phyloP scores from a whole-genome alignment of 768 basidiomycete species.

The Dacryopinax primogenitus region DNA sequence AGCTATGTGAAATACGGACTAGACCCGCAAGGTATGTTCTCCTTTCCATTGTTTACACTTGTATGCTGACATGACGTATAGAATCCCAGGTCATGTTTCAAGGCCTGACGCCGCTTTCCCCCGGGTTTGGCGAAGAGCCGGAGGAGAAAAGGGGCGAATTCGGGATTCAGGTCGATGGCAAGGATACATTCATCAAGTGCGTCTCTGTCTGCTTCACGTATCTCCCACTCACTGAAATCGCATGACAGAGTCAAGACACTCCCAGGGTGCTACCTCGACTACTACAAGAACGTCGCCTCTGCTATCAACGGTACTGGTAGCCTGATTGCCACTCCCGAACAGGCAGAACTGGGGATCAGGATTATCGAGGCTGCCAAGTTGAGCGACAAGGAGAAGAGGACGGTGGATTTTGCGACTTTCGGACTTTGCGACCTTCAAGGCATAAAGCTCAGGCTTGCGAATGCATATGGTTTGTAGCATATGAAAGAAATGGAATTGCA shows the following conservation, averaged over 20 bases:
- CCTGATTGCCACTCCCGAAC: slow-evolving; percentile 12
- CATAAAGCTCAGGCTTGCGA: no score
- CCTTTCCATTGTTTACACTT: background rate
- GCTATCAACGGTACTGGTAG: slow-evolving; percentile 11
- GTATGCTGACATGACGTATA: background rate
- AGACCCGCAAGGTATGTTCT: slow-evolving; percentile 10
- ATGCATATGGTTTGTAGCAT: no score
- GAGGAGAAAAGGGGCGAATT: slow-evolving; percentile 13
- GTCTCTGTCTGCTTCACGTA: background rate
- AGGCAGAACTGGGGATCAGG: slow-evolving; percentile 10
- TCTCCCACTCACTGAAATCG: background rate
- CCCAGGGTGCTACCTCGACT: slow-evolving; percentile 12
- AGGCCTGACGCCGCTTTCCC: slow-evolving; percentile 11
- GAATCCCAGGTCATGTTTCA: slow-evolving; percentile 12
- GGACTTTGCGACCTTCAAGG: background rate
- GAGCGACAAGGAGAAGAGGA: background rate
- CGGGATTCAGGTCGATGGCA: background rate
- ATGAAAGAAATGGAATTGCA: background rate
- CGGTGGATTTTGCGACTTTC: slow-evolving; percentile 4
- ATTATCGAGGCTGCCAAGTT: slow-evolving; percentile 1
- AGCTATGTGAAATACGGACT: slow-evolving; percentile 14
- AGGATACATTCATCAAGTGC: slow-evolving; percentile 8
- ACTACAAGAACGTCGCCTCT: slow-evolving; percentile 14
- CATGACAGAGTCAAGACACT: slow-evolving; percentile 3
- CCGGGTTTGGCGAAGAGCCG: slow-evolving; percentile 13